These are phyloP conservation scores for Sordariomycetes sp. DNA, from an alignment of 2,329 filamentous ascomycete genomes.

Conservation along the genomic window DNA sequence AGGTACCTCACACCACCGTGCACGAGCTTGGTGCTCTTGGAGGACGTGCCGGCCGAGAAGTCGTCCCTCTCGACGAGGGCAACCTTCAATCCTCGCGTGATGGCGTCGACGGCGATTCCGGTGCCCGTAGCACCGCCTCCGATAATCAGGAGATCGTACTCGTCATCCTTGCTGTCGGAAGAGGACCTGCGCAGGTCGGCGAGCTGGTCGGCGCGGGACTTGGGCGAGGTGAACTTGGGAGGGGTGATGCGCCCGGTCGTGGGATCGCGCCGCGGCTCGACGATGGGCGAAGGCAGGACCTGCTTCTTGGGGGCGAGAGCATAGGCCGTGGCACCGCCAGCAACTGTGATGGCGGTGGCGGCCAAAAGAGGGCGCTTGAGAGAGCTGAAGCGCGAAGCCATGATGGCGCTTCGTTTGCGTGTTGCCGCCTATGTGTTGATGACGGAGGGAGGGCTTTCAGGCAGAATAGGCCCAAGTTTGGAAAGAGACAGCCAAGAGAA, in stretches of 20 bases:
- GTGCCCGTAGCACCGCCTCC: slow-evolving; percentile 73
- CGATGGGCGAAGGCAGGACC: slow-evolving; percentile 21
- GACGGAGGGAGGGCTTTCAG: too few species aligned
- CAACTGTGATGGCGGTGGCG: slow-evolving; percentile 15
- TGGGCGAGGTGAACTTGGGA: slow-evolving; percentile 23
- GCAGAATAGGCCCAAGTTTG: too few species aligned
- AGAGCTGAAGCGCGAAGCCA: slow-evolving; percentile 23
- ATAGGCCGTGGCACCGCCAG: slow-evolving; percentile 18
- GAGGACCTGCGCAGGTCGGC: slow-evolving; percentile 26
- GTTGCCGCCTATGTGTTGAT: slow-evolving; percentile 10
- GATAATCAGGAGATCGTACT: slow-evolving; percentile 71
- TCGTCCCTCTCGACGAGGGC: slow-evolving; percentile 77
- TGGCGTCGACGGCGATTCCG: slow-evolving; percentile 73
- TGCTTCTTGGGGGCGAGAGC: slow-evolving; percentile 19
- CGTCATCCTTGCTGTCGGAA: slow-evolving; percentile 29
- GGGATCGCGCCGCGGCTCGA: slow-evolving; percentile 23
- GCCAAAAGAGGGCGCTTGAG: slow-evolving; percentile 24
- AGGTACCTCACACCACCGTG: slow-evolving; percentile 79
- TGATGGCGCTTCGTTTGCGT: slow-evolving; percentile 10
- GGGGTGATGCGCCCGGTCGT: slow-evolving; percentile 24
- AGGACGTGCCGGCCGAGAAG: slow-evolving; percentile 73
- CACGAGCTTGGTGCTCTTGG: slow-evolving; percentile 81
- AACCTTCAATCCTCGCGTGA: slow-evolving; percentile 69
- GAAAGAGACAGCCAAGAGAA: too few species aligned
- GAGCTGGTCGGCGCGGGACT: slow-evolving; percentile 26